phyloP scores from a whole-genome alignment of 2,329 filamentous ascomycete genomes.

The Amphichorda felina region DNA sequence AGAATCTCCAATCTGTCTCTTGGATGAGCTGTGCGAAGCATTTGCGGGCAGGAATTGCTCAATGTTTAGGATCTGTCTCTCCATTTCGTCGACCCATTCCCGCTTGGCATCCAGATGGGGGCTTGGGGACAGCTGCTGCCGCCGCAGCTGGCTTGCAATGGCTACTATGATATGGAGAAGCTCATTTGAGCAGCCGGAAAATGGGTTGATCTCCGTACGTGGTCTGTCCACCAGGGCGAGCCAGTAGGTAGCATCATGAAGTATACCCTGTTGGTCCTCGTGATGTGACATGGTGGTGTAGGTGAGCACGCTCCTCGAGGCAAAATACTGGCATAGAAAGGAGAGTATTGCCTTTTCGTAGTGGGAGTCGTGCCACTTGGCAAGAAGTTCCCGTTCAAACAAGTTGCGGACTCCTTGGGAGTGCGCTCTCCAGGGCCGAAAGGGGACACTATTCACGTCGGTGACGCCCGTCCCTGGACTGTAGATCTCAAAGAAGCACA shows the following conservation, averaged over 20 bases:
- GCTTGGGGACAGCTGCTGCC: not conserved
- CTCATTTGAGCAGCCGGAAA: constrained; percentile 1
- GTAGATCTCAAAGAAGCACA: constrained; percentile 1
- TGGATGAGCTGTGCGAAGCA: not conserved
- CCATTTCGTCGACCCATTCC: not conserved
- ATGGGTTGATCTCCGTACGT: constrained; percentile 1
- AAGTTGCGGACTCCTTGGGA: not conserved
- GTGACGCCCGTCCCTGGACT: not conserved
- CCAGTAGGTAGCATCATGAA: not conserved
- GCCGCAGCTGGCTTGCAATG: not conserved
- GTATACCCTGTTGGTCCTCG: not conserved
- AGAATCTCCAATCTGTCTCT: too few species aligned
- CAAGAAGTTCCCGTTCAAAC: not conserved
- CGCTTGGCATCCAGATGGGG: not conserved
- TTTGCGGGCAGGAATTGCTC: not conserved
- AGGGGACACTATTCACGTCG: not conserved
- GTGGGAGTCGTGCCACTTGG: not conserved
- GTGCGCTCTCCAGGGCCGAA: not conserved
- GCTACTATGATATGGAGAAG: not conserved
- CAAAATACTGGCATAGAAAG: not conserved
- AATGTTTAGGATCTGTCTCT: not conserved
- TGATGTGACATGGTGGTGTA: not conserved
- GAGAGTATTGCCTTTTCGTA: not conserved
- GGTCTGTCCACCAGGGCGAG: not conserved
- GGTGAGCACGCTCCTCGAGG: not conserved